These are phyloP conservation scores for Entomophthora muscae DNA, from an alignment of 371 early-diverging fungal genomes.

Conservation along the genomic window DNA sequence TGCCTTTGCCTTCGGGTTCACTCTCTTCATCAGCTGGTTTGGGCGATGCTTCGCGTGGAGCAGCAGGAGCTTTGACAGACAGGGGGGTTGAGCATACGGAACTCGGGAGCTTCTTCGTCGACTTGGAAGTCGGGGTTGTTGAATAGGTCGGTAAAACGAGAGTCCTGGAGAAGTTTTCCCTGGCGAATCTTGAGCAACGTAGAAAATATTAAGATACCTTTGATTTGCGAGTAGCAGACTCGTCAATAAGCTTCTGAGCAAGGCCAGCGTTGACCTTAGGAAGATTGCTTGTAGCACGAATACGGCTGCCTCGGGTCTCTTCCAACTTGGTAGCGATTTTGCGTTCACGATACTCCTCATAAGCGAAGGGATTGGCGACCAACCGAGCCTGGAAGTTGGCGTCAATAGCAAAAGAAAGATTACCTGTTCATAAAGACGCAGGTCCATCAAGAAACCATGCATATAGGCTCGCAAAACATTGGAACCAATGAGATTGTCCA, in stretches of 20 bases:
- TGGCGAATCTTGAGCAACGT: slow-evolving; percentile 6
- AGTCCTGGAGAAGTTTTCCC: slow-evolving; percentile 45
- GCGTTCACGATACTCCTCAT: slow-evolving; percentile 67
- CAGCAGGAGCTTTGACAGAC: neutral
- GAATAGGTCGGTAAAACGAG: slow-evolving; percentile 78
- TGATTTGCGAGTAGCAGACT: neutral
- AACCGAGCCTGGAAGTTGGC: slow-evolving; percentile 42
- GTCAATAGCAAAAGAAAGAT: neutral
- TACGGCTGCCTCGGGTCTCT: slow-evolving; percentile 74
- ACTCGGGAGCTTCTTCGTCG: slow-evolving; percentile 71
- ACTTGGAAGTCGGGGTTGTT: slow-evolving; percentile 84
- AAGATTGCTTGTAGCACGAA: slow-evolving; percentile 65
- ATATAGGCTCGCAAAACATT: slow-evolving; percentile 90
- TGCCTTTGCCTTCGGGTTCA: slow-evolving; percentile 11
- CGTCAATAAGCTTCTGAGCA: slow-evolving; percentile 8
- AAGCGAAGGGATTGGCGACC: slow-evolving; percentile 95
- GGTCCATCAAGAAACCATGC: slow-evolving; percentile 96
- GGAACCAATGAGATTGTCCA: slow-evolving; percentile 88
- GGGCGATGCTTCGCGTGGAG: neutral
- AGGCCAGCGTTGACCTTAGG: slow-evolving; percentile 68
- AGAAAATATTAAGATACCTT: neutral
- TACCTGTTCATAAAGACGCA: slow-evolving; percentile 80
- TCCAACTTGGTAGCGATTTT: slow-evolving; percentile 65
- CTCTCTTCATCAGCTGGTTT: slow-evolving; percentile 9
- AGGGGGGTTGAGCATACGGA: slow-evolving; percentile 65